A percentile compares a stretch with the other conserved stretches of the same genome.
These are phyloP conservation scores for Rhinocladiella mackenziei DNA, from an alignment of 2,329 filamentous ascomycete genomes.

Conservation along the genomic window DNA sequence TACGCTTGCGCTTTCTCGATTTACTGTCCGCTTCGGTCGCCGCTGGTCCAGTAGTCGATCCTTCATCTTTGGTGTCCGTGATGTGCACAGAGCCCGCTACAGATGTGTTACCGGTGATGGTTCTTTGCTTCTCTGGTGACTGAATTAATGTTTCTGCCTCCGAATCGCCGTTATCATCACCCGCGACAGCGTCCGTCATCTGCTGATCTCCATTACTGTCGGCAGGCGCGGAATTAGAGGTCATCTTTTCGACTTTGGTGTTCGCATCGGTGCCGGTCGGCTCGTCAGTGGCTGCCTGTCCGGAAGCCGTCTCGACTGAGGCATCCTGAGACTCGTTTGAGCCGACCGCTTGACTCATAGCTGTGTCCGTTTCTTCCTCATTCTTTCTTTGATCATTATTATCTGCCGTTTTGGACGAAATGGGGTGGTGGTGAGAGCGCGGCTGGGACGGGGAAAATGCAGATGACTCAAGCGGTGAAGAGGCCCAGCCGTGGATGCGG, in stretches of 20 bases:
- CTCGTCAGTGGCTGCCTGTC: slow-evolving; percentile 6
- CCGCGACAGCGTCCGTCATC: slow-evolving; percentile 29
- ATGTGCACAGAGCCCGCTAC: slow-evolving; percentile 12
- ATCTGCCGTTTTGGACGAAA: slow-evolving; percentile 28
- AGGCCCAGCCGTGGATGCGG: slow-evolving; percentile 3
- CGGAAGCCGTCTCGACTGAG: slow-evolving; percentile 5
- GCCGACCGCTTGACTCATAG: slow-evolving; percentile 19
- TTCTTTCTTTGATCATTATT: slow-evolving; percentile 21
- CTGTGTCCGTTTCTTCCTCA: slow-evolving; percentile 21
- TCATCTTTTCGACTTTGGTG: slow-evolving; percentile 11
- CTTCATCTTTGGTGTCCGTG: slow-evolving; percentile 10
- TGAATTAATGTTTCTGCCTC: slow-evolving; percentile 50
- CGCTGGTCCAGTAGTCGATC: slow-evolving; percentile 11
- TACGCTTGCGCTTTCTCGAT: slow-evolving; percentile 30
- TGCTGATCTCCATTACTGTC: slow-evolving; percentile 20
- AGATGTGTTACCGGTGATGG: slow-evolving; percentile 30
- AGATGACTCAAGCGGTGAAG: slow-evolving; percentile 12
- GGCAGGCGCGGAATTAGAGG: slow-evolving; percentile 1
- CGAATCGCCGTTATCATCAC: slow-evolving; percentile 41
- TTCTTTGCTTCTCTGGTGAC: slow-evolving; percentile 46
- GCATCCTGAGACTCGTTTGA: slow-evolving; percentile 16
- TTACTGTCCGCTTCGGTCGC: slow-evolving; percentile 22
- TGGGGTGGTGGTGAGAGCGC: slow-evolving; percentile 8
- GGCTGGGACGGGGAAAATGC: slow-evolving; percentile 13
- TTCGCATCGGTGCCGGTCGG: slow-evolving; percentile 2